Evolutionary conservation across 441 rosid genomes (phyloP), one percentile per base, ranked within the genome.

Genomic region (Breynia disticha): DNA sequence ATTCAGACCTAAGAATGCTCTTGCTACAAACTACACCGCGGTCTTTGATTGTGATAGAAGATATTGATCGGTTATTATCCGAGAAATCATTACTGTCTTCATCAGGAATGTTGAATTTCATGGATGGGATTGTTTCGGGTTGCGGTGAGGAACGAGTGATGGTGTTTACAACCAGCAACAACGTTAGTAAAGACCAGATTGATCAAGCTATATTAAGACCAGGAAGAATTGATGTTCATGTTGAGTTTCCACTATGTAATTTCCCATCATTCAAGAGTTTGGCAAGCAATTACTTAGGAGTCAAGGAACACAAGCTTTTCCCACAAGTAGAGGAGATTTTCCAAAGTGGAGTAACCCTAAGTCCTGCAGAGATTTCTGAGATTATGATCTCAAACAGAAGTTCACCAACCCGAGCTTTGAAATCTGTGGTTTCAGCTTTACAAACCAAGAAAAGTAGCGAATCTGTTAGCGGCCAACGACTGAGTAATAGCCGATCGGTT

Each of bases 41-140:
- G 52, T 81, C 99, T 0, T 71, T 93, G 71, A 68, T 88, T 18
- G 75, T 89, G 4, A 73, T 89, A 60, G 98, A 93, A 58, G 95
- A 93, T 57, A 84, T 93, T 2, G 99, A 86, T 48, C 81, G 90
- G 35, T 84, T 78, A 39, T 42, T 89, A 50, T 19, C 55, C 1
- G 71, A 71, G 18, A 83, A 76, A 69, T 70, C 83, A 57, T 69
- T 51, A 0, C 72, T 76, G 48, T 77, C 80, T 39, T 43, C 77
- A 19, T 72, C 85, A 0, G 85, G 85, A 1, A 44, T 85, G 6
- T 32, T 85, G 48, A 82, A 79, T 47, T 85, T 85, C 73, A 85
- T 82, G 87, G 95, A 85, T 45, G 95, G 90, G 44, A 71, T 80
- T 41, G 45, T 80, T 28, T 28, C 35, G 35, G 35, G 35, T 32